Base-by-base conservation (phyloP, 2,329 filamentous ascomycete genomes). In the Fusarium gaditjirri region DNA sequence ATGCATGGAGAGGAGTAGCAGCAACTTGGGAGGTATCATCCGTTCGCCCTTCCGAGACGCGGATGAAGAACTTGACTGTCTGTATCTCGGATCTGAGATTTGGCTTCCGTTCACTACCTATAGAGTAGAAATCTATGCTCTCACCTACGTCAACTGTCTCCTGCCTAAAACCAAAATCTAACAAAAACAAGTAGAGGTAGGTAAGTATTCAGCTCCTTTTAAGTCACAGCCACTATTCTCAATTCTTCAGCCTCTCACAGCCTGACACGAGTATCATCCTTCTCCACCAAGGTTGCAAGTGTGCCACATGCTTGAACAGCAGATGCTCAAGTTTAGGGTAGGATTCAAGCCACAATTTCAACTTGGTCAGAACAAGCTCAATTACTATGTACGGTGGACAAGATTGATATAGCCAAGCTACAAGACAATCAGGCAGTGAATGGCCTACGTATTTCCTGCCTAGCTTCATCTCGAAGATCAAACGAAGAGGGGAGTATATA, bases 201-300 rank as follows among this genome's bases (percentile, higher is more conserved):
- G 23, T 11, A 8, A 21, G 46, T 38, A 50, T 52, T 50, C 59
- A 72, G 65, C 64, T 57, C 59, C 49, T 61, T 59, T 60, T 53
- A 46, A 55, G 42, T 62, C 64, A 62, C 54, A 76, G 73, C 63
- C 74, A 70, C 74, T 68, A 64, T 63, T 55, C 54, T 62, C 35
- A n/a, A 41, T 59, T 54, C 39, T 52, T 68, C 66, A 72, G 74
- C 78, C 78, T 80, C 77, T 80, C 78, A 80, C 70, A 78, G 76
- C 53, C 67, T 74, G 78, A 80, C 78, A 80, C 78, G 78, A 80
- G 68, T 74, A 57, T 68, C 29, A 55, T 46, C 44, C 35, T 55
- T 71, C 69, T 61, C 62, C 72, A 73, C 71, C 39, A 56, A 58
- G 46, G 50, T 57, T 54, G 57, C 42, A 53, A 65, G 65, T 74